These are phyloP conservation scores for Ophiostoma perfectum DNA, from an alignment of 2,329 filamentous ascomycete genomes.

Conservation along the genomic window DNA sequence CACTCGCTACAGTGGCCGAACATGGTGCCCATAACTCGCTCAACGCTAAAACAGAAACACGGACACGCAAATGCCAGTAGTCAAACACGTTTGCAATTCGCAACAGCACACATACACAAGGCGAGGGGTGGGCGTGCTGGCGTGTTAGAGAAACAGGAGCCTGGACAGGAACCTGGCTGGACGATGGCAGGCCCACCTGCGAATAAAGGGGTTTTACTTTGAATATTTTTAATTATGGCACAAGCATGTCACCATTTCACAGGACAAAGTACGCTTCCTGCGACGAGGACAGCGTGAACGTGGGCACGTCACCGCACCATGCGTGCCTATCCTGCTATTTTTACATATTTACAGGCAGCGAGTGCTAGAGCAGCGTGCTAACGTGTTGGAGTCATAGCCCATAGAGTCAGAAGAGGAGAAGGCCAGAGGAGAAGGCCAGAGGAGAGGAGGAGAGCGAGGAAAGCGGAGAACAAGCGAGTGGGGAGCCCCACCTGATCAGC, in stretches of 20 bases:
- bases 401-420: too few species aligned
- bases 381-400: too few species aligned
- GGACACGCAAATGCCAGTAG: neutral
- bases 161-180: neutral
- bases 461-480: neutral
- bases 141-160: neutral
- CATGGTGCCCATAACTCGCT: neutral
- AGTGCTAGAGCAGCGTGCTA: too few species aligned
- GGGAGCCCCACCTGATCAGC: conserved; percentile 19
- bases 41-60: neutral
- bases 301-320: conserved; percentile 1
- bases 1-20: neutral
- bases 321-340: neutral
- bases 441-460: neutral
- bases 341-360: neutral
- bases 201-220: neutral
- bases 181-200: too few species aligned
- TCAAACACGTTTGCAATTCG: neutral
- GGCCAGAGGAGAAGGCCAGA: neutral
- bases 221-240: neutral
- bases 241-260: neutral
- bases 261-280: neutral
- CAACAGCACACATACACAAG: too few species aligned
- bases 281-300: neutral
- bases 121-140: neutral